Base-by-base conservation (phyloP, 495 filamentous ascomycete genomes). In the Hyaloscypha finlandica region DNA sequence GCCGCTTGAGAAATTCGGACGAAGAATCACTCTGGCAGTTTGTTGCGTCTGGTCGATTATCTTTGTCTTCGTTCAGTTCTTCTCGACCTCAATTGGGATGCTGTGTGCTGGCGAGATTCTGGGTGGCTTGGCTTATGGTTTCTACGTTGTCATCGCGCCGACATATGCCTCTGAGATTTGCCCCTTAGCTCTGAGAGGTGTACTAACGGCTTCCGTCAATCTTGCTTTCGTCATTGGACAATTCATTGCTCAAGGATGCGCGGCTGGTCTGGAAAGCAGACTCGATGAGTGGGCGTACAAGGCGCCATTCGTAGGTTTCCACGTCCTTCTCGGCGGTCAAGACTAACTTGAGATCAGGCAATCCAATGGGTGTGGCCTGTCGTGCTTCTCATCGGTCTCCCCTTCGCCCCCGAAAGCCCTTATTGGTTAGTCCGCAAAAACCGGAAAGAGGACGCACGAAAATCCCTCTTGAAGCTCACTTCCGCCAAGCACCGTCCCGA, bases 111-210 rank as follows among this genome's bases (percentile, higher is more conserved):
- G 85, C 45, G 89, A 89, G 72, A 83, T 92, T 37, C 78, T 93
- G 6, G 88, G 87, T n/a, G 90, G 90, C 63, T 84, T 93, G 62
- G 88, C 89, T 1, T 92, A 89, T 89, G 90, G 90, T 62, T 76
- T 84, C 60, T 88, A 84, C 75, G 80, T 81, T 61, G 83, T 82
- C 20, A 77, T 85, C 65, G 80, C 80, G 0, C 78, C 81, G 0
- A 76, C 82, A 1, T 87, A 87, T 65, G 79, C 78, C 22, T 64
- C 69, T 51, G 69, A 71, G 31, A 52, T 71, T 32, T 67, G 65
- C 57, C 69, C 69, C 30, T 51, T 68, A 11, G 69, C 65, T 19
- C 61, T 71, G 31, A 51, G 69, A 53, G 69, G 69, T 55, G 60
- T 68, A 31, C 56, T 71, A 8, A 71, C 69, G 0, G 62, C 65